Conservation (phyloP, 176 grass and related monocot species). For the Sorghum bicolor region Sorghum_bicolor_NCBIv3 NC_012879.2:53688501-53689000, state of each 20-base stretch:
- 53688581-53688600: slow-evolving; percentile 65
- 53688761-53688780: background rate
- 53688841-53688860: background rate
- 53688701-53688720: background rate
- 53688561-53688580: slow-evolving; percentile 71
- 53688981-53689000: no score
- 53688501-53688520: slow-evolving; percentile 81
- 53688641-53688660: background rate
- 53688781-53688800: background rate
- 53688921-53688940: background rate
- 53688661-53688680: slow-evolving; percentile 33
- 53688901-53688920: slow-evolving; percentile 7
- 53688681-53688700: background rate
- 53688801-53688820: background rate
- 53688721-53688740: background rate
- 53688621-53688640: background rate
- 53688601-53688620: slow-evolving; percentile 2
- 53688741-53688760: background rate
- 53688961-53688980: no score
- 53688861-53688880: background rate
- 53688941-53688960: background rate
- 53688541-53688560: slow-evolving; percentile 91
- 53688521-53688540: slow-evolving; percentile 81
- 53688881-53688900: background rate
- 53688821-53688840: slow-evolving; percentile 20